Evolutionary conservation across 1,284 basidiomycete genomes (phyloP), one percentile per base, ranked within the genome.

Genomic region (Anthracocystis setariae): DNA sequence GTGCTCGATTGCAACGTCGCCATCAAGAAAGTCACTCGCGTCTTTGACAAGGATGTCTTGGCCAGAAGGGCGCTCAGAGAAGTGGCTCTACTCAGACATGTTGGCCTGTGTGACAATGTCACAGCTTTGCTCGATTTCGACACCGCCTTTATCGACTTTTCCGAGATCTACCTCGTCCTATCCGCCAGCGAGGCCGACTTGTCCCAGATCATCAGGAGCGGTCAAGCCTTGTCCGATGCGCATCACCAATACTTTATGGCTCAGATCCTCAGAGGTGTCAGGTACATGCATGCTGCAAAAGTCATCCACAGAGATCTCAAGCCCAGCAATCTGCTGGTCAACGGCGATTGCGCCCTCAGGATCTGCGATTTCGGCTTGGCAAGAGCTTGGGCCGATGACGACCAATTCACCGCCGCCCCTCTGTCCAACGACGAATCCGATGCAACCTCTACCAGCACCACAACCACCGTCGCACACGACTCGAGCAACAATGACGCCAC

Each of bases 361-460:
- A 57, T 82, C 44, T 82, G 81, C 60, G 81, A 82, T 57, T 76
- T 82, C 50, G 81, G 81, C 20, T 67, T 82, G 32, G 80, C 81
- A 5, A 66, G 81, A 3, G 78, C 78, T 15, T 81, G 64, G 18
- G 71, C 71, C 23, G 54, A 73, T 35, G 37, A 59, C 23, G 55
- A 61, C 46, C 29, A 65, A 13, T 61, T 50, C 51, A 37, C 44
- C 12, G 54, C 65, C 3, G 49, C 59, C 9, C 53, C 58, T 15
- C 33, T 54, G 3, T 45, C 48, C 39, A 60, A 21, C n/a, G 57
- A 70, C 17, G 56, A 60, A 3, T 25, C 39, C 43, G 47, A 65
- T 25, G 17, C 53, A 24, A 55, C 43, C 35, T 40, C 51, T 21
- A 51, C 48, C 17, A 60, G 49, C 50, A 56, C 39, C 55, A 51